phyloP scores from a whole-genome alignment of 169 alveolate species.

The Perkinsus chesapeaki region DNA sequence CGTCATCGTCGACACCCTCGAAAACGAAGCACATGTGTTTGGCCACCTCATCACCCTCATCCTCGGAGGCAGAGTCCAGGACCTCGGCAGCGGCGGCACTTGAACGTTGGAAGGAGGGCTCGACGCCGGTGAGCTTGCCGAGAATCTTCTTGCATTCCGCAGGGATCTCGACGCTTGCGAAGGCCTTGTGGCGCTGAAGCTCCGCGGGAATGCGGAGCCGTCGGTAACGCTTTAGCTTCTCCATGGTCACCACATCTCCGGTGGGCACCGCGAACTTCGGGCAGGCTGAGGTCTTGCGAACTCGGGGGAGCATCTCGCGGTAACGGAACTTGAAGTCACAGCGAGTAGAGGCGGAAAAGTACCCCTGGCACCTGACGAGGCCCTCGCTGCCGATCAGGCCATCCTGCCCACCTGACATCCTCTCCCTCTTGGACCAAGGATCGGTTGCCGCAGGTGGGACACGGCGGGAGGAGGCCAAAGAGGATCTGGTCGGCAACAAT shows the following conservation, averaged over 20 bases:
- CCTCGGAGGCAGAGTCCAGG: not conserved
- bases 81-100: not conserved
- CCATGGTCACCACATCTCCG: not conserved
- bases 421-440: not conserved
- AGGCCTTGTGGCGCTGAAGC: not conserved
- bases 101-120: not conserved
- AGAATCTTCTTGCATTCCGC: not conserved
- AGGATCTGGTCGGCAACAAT: not conserved
- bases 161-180: not conserved
- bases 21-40: not conserved
- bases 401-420: not conserved
- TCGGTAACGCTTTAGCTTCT: not conserved
- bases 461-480: not conserved
- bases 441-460: not conserved
- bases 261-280: not conserved
- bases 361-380: not conserved
- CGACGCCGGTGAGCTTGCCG: not conserved
- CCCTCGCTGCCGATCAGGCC: not conserved
- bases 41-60: not conserved
- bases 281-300: not conserved
- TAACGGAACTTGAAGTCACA: slow-evolving; percentile 1
- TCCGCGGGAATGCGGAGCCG: not conserved
- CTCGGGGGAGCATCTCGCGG: not conserved
- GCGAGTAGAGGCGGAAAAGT: not conserved
- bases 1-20: not conserved